These are phyloP conservation scores for Saccharomycopsis microspora DNA, from an alignment of 805 yeast species.

Conservation along the genomic window DNA sequence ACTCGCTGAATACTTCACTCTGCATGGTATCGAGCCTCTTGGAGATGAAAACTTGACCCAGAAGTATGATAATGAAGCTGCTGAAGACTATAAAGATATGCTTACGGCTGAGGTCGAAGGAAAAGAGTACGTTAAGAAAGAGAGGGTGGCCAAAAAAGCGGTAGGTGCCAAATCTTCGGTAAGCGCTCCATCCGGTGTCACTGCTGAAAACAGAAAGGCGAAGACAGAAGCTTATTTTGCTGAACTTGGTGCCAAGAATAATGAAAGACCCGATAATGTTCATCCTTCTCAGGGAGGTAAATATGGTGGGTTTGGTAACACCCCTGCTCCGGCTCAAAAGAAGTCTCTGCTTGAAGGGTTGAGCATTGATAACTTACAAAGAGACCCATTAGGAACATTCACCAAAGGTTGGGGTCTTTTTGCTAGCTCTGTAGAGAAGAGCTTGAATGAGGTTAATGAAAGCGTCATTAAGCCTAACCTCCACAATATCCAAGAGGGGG, in stretches of 20 bases:
- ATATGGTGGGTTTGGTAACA: conserved; percentile 83
- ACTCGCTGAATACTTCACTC: conserved; percentile 54
- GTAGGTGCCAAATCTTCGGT: background rate
- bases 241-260: conserved; percentile 61
- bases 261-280: conserved; percentile 58
- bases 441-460: conserved; percentile 78
- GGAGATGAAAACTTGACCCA: conserved; percentile 31
- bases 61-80: conserved; percentile 82
- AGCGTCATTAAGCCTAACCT: conserved; percentile 86
- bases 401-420: conserved; percentile 92
- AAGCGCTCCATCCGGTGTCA: background rate
- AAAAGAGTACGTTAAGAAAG: conserved; percentile 47
- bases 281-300: conserved; percentile 95
- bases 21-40: conserved; percentile 55
- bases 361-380: conserved; percentile 57
- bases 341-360: conserved; percentile 42
- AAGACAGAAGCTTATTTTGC: conserved; percentile 79
- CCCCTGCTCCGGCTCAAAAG: conserved; percentile 40
- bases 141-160: conserved; percentile 3
- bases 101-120: conserved; percentile 70
- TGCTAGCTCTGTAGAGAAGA: conserved; percentile 73
- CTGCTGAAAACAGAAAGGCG: conserved; percentile 26
- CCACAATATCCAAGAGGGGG: conserved; percentile 69
- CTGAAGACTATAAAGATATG: conserved; percentile 81
- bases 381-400: conserved; percentile 85